Base-by-base conservation (phyloP, 345 rosid species). In the Aethionema arabicum region DNA sequence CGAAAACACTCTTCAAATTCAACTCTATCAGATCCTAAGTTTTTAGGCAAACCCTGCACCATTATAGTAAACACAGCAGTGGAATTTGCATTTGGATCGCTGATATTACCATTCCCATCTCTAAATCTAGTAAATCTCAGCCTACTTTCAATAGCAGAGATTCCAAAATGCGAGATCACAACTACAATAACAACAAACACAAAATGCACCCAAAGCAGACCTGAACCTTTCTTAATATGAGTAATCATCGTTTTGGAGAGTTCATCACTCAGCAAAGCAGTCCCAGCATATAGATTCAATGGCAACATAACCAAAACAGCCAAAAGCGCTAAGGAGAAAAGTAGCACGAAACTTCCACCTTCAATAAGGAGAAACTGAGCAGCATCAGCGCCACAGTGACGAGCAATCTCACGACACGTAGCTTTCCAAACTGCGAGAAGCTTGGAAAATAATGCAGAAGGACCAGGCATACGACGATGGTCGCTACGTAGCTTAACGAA, bases 371-470 rank as follows among this genome's bases (percentile, higher is more conserved):
- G 91, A 59, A 82, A 92, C 52, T 89, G 98, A 9, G 98, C 95
- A 0, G 98, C 90, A 64, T 92, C 98, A 12, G 98, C 98, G 6
- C 98, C 97, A 36, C 98, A 89, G 67, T 89, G 98, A 11, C 81
- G 81, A 11, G 88, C 91, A 56, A 92, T 89, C 83, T 92, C 98
- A 6, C 82, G 79, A 44, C 84, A 76, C 11, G 96, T 84, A 58
- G 97, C 97, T 63, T 85, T 88, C 99, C 99, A 90, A n/a, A 85
- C 90, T 30, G 99, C 88, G 15, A 90, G 96, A 50, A 90, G 97
- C 81, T 93, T 90, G 35, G 91, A 21, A 36, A 63, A 70, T 12
- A 93, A 74, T 9, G 87, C 96, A 4, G 85, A 61, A 9, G 95
- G 88, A 1, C 90, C 95, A 4, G 97, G 97, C 71, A 90, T 87